Base-by-base conservation (phyloP, 116 monocot genomes). In the Cymodocea nodosa region DNA sequence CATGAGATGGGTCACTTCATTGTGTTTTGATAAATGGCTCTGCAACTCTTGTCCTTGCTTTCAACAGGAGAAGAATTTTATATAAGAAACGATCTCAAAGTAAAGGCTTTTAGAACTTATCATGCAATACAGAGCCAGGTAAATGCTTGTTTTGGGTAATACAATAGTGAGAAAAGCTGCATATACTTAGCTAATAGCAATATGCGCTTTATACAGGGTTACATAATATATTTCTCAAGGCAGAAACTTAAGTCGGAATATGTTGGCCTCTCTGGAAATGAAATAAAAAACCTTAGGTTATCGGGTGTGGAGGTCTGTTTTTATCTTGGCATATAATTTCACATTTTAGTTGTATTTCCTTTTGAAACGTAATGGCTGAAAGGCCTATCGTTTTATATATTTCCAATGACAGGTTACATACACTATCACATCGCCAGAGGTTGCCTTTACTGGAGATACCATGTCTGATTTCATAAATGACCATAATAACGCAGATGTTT, bases 371-470 rank as follows among this genome's bases (percentile, higher is more conserved):
- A 1, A 62, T 18, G 44, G 6, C 6, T 37, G 6, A 37, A 37
- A 6, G 6, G 37, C 37, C 37, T 6, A 37, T 35, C 36, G 16
- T 17, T 19, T 25, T 62, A 36, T 18, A 37, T 18, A 10, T 62
- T 40, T 36, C 39, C 25, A 58, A 54, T 69, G 44, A 59, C 79
- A 95, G 95, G 74, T 95, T 24, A 85, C 85, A 34, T 65, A 87
- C 71, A 81, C 83, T 17, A 69, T 83, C 44, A 72, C 81, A 37
- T 73, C 77, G 18, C 95, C 95, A 71, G 95, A 95, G 77, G 80
- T 95, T 78, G 95, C 95, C 66, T 90, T 95, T 71, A 95, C 95
- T 1, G 95, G 95, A 56, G 95, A 95, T 59, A 95, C 95, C 15
- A 87, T 74, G 72, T 81, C 95, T 14, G 90, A 95, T 71, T 95